Evolutionary conservation across 805 yeast species (phyloP).

Genomic region (Maudiozyma serrabonitensis): DNA sequence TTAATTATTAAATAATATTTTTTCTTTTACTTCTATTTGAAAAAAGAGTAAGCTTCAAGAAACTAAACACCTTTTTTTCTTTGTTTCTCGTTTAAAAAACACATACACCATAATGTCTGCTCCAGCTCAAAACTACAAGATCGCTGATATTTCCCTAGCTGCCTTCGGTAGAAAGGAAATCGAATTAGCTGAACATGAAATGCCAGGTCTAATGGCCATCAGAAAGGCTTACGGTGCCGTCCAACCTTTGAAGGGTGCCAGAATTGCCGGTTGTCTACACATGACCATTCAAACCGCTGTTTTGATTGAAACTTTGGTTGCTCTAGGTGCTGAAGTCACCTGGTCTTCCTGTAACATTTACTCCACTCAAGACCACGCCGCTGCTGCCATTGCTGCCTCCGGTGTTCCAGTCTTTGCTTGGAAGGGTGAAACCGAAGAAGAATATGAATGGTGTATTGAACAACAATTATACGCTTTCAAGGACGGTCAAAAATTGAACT

Average conservation of each 20-base stretch:
- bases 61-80: neutral
- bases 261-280: slow-evolving; percentile 98
- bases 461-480: slow-evolving; percentile 98
- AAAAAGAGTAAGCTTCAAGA: too few species aligned
- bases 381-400: slow-evolving; percentile 98
- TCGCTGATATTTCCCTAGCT: slow-evolving; percentile 95
- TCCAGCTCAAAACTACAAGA: slow-evolving; percentile 74
- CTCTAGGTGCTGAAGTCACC: slow-evolving; percentile 98
- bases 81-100: neutral
- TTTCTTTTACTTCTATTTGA: too few species aligned
- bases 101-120: slow-evolving; percentile 35
- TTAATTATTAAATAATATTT: too few species aligned
- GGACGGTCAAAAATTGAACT: slow-evolving; percentile 88
- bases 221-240: slow-evolving; percentile 82
- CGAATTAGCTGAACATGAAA: slow-evolving; percentile 96
- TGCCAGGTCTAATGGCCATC: slow-evolving; percentile 99
- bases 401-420: slow-evolving; percentile 99
- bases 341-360: slow-evolving; percentile 99
- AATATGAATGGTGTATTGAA: slow-evolving; percentile 98
- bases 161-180: slow-evolving; percentile 99
- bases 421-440: slow-evolving; percentile 99
- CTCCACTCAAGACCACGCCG: slow-evolving; percentile 99
- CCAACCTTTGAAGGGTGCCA: slow-evolving; percentile 96
- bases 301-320: slow-evolving; percentile 91
- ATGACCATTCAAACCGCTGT: slow-evolving; percentile 99